phyloP scores from a whole-genome alignment of 2,329 filamentous ascomycete genomes.

The Calonectria multiphialidica region DNA sequence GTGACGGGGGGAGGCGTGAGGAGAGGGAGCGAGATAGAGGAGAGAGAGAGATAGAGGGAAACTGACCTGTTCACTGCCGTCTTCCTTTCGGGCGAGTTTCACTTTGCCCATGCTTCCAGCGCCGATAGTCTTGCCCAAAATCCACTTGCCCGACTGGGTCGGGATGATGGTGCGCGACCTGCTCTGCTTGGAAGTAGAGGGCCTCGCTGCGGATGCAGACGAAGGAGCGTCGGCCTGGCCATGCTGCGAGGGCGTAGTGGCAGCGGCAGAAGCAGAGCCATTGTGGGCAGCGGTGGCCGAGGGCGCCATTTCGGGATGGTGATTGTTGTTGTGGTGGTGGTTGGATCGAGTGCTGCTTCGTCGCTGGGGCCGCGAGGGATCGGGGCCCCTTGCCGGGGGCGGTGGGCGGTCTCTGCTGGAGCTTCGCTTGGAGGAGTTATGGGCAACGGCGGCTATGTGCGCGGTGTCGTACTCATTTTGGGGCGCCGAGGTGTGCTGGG shows the following conservation, averaged over 20 bases:
- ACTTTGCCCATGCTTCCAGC: conserved; percentile 99
- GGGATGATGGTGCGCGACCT: conserved; percentile 85
- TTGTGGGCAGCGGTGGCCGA: conserved; percentile 65
- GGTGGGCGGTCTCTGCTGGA: conserved; percentile 71
- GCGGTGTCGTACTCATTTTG: conserved; percentile 81
- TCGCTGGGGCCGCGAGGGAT: conserved; percentile 60
- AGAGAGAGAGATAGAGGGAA: too few relatives aligned
- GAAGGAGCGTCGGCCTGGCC: conserved; percentile 48
- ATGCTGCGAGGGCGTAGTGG: conserved; percentile 58
- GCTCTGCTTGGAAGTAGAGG: conserved; percentile 61
- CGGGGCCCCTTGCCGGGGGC: conserved; percentile 65
- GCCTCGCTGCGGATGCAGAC: conserved; percentile 46
- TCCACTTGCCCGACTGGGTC: conserved; percentile 92
- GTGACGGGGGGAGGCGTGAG: neutral
- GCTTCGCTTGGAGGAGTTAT: conserved; percentile 65
- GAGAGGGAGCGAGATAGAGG: too few relatives aligned
- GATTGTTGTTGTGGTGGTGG: conserved; percentile 48
- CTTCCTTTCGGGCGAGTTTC: conserved; percentile 91
- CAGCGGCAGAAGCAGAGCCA: conserved; percentile 64
- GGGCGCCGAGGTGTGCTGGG: conserved; percentile 57
- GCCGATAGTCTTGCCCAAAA: conserved; percentile 95
- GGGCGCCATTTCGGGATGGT: conserved; percentile 61
- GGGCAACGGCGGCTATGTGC: conserved; percentile 69
- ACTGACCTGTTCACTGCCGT: conserved; percentile 89
- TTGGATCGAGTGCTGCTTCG: conserved; percentile 64